Conservation (phyloP, 2,329 filamentous ascomycete species). For the Talaromyces marneffei region DNA sequence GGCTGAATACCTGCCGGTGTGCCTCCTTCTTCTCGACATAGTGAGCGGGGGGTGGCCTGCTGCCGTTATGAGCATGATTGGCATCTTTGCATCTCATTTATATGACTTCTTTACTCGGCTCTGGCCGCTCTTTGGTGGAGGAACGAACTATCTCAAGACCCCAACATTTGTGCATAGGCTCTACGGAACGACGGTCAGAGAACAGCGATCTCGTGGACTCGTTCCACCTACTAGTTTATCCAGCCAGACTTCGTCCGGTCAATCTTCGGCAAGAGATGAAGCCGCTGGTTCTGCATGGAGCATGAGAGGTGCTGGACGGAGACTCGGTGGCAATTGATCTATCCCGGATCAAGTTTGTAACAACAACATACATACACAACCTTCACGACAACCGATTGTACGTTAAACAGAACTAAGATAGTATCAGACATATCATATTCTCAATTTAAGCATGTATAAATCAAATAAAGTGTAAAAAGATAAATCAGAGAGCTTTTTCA, state of each 20-base stretch:
- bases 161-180: slow-evolving; percentile 65
- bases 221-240: neutral
- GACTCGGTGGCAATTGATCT: slow-evolving; percentile 9
- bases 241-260: neutral
- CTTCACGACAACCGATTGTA: neutral
- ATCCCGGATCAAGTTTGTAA: neutral
- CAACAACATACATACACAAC: neutral
- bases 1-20: slow-evolving; percentile 72
- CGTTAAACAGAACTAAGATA: neutral
- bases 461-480: neutral
- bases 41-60: slow-evolving; percentile 56
- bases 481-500: neutral
- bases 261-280: slow-evolving; percentile 4
- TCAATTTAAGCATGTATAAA: neutral
- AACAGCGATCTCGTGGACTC: neutral
- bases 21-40: slow-evolving; percentile 69
- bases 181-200: slow-evolving; percentile 43
- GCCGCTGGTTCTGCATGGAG: slow-evolving; percentile 10
- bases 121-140: slow-evolving; percentile 84
- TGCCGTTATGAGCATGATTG: slow-evolving; percentile 62
- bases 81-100: slow-evolving; percentile 80
- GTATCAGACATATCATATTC: neutral
- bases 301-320: slow-evolving; percentile 11
- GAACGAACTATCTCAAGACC: slow-evolving; percentile 68
- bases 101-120: slow-evolving; percentile 85